These are phyloP conservation scores for Pseudozyma hubeiensis DNA, from an alignment of 1,284 basidiomycete species.

Conservation along the genomic window DNA sequence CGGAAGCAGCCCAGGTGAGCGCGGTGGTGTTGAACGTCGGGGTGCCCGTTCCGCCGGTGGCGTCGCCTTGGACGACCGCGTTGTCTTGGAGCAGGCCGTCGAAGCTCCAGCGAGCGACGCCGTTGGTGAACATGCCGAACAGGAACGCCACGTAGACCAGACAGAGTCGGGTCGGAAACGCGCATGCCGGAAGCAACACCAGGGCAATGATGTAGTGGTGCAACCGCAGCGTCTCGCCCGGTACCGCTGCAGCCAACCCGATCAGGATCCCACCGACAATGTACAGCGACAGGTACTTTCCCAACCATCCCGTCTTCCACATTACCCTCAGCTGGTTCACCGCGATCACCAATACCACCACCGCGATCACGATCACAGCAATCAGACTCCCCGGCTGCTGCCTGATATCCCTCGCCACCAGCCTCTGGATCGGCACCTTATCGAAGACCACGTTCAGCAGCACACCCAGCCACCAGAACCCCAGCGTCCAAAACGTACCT, in stretches of 20 bases:
- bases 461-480: conserved; percentile 81
- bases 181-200: conserved; percentile 80
- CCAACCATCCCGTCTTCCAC: conserved; percentile 83
- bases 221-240: conserved; percentile 70
- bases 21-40: conserved; percentile 75
- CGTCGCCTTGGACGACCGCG: conserved; percentile 81
- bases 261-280: conserved; percentile 76
- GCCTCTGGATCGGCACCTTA: conserved; percentile 70
- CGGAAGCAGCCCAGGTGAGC: conserved; percentile 8
- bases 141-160: conserved; percentile 83
- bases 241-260: conserved; percentile 78
- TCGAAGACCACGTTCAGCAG: conserved; percentile 67
- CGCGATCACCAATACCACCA: conserved; percentile 71
- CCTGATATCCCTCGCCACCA: conserved; percentile 78
- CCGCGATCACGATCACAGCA: conserved; percentile 78
- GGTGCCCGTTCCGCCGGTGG: conserved; percentile 76
- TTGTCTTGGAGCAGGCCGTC: conserved; percentile 83
- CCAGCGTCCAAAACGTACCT: conserved; percentile 79
- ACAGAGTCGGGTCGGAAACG: conserved; percentile 82
- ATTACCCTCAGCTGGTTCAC: conserved; percentile 85
- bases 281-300: conserved; percentile 73
- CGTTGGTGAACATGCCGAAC: conserved; percentile 78
- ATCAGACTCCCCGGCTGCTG: conserved; percentile 79
- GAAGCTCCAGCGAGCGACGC: conserved; percentile 71
- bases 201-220: conserved; percentile 78